phyloP scores from a whole-genome alignment of 805 yeast genomes.

The Metschnikowia orientalis region DNA sequence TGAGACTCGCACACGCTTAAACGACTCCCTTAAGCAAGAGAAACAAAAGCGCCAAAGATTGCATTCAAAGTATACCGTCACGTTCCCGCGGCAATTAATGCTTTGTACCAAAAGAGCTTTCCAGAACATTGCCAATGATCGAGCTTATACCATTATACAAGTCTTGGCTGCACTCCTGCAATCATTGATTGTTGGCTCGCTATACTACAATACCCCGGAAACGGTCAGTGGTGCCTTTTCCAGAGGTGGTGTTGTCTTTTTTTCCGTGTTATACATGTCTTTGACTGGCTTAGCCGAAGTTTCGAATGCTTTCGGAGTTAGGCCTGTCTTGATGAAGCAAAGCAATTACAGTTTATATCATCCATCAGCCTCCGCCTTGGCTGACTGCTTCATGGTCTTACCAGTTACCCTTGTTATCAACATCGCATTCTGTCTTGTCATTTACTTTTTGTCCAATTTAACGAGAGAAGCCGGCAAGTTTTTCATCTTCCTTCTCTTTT shows the following conservation, averaged over 20 bases:
- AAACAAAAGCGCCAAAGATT: constrained; percentile 34
- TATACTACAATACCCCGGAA: constrained; percentile 50
- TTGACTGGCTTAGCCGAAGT: constrained; percentile 48
- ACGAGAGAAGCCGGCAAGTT: constrained; percentile 51
- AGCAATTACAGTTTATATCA: constrained; percentile 26
- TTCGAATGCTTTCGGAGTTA: constrained; percentile 20
- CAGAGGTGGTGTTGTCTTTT: constrained; percentile 61
- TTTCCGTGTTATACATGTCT: constrained; percentile 50
- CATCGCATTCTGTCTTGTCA: constrained; percentile 42
- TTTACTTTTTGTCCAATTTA: constrained; percentile 56
- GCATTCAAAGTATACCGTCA: constrained; percentile 41
- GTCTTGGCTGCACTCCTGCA: constrained; percentile 48
- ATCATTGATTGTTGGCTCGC: constrained; percentile 60
- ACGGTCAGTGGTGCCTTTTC: constrained; percentile 56
- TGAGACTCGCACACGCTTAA: constrained; percentile 25
- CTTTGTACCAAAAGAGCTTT: constrained; percentile 48
- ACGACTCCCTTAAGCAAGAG: constrained; percentile 32
- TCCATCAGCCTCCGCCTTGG: constrained; percentile 27
- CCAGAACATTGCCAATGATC: constrained; percentile 56
- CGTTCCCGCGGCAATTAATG: constrained; percentile 45
- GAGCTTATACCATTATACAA: constrained; percentile 44
- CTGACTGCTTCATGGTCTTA: constrained; percentile 19
- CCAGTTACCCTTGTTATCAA: constrained; percentile 40
- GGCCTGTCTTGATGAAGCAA: constrained; percentile 30
- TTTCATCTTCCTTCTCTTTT: constrained; percentile 46